Conservation (phyloP, 306 rosid species). For the Gynostemma pentaphyllum region DNA sequence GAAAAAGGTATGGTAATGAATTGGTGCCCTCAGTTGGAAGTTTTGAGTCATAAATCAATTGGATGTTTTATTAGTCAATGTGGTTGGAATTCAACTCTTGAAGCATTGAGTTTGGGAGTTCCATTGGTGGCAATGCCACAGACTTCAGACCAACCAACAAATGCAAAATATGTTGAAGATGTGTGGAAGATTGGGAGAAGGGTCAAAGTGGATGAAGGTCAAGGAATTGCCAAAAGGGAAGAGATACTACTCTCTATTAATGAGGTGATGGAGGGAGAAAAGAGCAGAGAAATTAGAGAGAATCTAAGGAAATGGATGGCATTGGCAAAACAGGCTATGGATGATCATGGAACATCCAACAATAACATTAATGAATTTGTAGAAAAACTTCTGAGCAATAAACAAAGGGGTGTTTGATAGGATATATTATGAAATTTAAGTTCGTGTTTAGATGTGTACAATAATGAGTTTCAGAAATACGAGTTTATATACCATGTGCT, state of each 20-base stretch:
- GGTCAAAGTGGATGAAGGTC: conserved; percentile 6
- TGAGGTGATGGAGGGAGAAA: conserved; percentile 17
- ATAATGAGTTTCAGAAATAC: too few species aligned
- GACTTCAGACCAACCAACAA: conserved; percentile 22
- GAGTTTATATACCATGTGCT: too few species aligned
- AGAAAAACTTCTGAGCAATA: neutral
- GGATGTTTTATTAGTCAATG: conserved; percentile 29
- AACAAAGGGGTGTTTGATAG: too few species aligned
- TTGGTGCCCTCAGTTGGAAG: conserved; percentile 19
- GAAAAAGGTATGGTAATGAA: neutral
- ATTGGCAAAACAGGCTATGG: neutral
- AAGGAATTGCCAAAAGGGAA: conserved; percentile 10
- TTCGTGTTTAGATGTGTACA: too few species aligned
- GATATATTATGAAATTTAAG: too few species aligned
- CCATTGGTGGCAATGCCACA: conserved; percentile 22
- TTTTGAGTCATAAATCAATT: conserved; percentile 12
- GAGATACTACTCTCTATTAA: conserved; percentile 1
- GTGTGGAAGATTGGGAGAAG: conserved; percentile 22
- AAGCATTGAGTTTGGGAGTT: conserved; percentile 20
- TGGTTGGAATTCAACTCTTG: conserved; percentile 28
- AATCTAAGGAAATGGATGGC: neutral
- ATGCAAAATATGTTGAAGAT: conserved; percentile 17
- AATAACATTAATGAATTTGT: neutral
- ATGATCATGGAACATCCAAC: neutral
- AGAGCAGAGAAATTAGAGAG: neutral